phyloP scores from a whole-genome alignment of 768 basidiomycete species.

The Tylopilus vinaceipallidus region DNA sequence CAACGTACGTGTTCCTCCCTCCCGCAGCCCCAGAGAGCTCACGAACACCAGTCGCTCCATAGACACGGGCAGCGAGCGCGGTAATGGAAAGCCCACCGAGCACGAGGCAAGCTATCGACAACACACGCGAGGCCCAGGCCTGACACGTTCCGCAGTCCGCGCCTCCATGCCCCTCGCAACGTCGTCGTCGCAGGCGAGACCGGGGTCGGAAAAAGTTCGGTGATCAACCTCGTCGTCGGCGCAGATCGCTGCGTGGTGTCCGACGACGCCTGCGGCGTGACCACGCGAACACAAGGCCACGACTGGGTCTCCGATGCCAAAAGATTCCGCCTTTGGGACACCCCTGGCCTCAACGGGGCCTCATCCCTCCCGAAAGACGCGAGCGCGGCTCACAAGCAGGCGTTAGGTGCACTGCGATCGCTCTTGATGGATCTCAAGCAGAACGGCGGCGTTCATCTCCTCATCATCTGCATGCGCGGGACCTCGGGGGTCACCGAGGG shows the following conservation, averaged over 20 bases:
- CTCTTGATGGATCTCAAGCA: constrained; percentile 21
- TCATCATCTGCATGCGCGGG: constrained; percentile 26
- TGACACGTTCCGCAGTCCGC: too few relatives aligned
- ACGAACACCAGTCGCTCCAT: too few relatives aligned
- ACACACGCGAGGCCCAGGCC: too few relatives aligned
- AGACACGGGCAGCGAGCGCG: too few relatives aligned
- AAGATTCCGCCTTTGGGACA: constrained; percentile 25
- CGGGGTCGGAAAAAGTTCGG: too few relatives aligned
- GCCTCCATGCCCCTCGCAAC: too few relatives aligned
- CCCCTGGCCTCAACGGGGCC: constrained; percentile 23
- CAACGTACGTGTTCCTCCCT: too few relatives aligned
- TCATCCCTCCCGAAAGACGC: too few relatives aligned
- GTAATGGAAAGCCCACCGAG: too few relatives aligned
- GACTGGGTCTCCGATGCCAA: constrained; percentile 17
- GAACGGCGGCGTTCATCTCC: constrained; percentile 24
- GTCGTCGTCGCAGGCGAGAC: too few relatives aligned
- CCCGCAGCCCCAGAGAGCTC: too few relatives aligned
- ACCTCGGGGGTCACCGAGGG: constrained; percentile 14
- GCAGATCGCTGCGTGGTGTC: constrained; percentile 13
- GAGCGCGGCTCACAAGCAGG: constrained; percentile 18
- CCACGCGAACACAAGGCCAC: constrained; percentile 8
- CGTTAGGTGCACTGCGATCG: constrained; percentile 15
- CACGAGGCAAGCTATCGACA: too few relatives aligned
- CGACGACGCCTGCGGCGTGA: constrained; percentile 26
- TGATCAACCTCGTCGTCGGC: constrained; percentile 12